Evolutionary conservation across 2,329 filamentous ascomycete genomes (phyloP).

Genomic region (Podosphaera fusca): DNA sequence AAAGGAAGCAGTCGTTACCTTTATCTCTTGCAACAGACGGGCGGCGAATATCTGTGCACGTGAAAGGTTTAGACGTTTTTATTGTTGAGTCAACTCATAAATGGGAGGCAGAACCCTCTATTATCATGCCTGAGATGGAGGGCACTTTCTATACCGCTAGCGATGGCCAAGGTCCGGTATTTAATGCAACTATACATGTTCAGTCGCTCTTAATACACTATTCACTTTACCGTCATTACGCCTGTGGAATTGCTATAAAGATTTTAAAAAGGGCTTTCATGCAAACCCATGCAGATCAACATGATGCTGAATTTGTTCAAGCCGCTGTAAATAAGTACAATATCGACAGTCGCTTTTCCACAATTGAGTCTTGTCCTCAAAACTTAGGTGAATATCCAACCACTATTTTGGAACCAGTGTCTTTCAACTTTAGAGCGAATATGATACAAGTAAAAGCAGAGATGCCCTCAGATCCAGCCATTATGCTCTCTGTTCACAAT

Average conservation of each 20-base stretch:
- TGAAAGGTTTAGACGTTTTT: constrained; percentile 67
- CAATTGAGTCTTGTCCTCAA: constrained; percentile 9
- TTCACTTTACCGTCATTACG: constrained; percentile 83
- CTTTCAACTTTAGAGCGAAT: constrained; percentile 58
- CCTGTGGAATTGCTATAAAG: constrained; percentile 56
- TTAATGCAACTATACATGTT: constrained; percentile 65
- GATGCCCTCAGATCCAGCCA: constrained; percentile 68
- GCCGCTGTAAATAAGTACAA: constrained; percentile 3
- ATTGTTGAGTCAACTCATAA: constrained; percentile 72
- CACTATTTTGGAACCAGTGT: constrained; percentile 38
- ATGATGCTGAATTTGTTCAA: constrained; percentile 19
- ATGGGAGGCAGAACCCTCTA: constrained; percentile 65
- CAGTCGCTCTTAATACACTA: constrained; percentile 67
- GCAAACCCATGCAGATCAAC: constrained; percentile 24
- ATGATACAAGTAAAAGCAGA: constrained; percentile 73
- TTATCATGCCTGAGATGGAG: constrained; percentile 71
- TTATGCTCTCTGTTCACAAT: constrained; percentile 76
- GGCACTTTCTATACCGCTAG: constrained; percentile 65
- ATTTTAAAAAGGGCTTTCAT: constrained; percentile 52
- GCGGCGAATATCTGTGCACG: constrained; percentile 56
- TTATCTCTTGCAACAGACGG: constrained; percentile 39
- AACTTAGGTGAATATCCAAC: constrained; percentile 9
- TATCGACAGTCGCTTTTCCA: constrained; percentile 10
- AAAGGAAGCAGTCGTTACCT: constrained; percentile 23
- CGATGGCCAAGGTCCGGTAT: constrained; percentile 67